Percentiles rank a stretch among this genome's conserved stretches.
These are phyloP conservation scores for Edaphochlamys debaryana DNA, from an alignment of 139 green algal genomes.

Conservation along the genomic window DNA sequence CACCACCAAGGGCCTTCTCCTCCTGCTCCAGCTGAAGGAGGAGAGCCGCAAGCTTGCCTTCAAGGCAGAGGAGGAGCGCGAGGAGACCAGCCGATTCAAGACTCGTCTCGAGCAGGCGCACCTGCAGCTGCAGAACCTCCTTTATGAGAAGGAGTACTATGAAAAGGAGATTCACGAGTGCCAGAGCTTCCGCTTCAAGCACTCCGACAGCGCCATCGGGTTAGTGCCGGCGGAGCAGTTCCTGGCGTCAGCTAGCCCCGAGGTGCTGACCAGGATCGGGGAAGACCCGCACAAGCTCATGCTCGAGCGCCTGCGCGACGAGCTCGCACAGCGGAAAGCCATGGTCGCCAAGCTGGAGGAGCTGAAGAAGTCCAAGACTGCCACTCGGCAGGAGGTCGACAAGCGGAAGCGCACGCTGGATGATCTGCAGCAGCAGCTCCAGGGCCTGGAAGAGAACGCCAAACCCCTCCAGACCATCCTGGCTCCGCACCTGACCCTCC, in stretches of 20 bases:
- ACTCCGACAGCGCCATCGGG: slow-evolving; percentile 64
- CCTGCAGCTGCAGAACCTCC: slow-evolving; percentile 76
- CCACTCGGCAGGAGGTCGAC: slow-evolving; percentile 46
- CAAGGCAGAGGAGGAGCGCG: slow-evolving; percentile 58
- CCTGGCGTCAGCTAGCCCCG: slow-evolving; percentile 17
- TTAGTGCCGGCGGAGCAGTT: slow-evolving; percentile 67
- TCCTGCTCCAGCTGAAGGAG: slow-evolving; percentile 58
- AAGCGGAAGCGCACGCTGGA: slow-evolving; percentile 54
- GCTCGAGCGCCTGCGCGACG: slow-evolving; percentile 61
- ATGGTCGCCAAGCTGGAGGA: slow-evolving; percentile 53
- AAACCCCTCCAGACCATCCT: slow-evolving; percentile 55
- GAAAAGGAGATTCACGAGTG: slow-evolving; percentile 78
- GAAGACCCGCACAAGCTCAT: slow-evolving; percentile 50
- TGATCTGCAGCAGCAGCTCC: slow-evolving; percentile 60
- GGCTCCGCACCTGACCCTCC: slow-evolving; percentile 10
- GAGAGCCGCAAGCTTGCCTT: slow-evolving; percentile 52
- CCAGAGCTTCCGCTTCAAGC: slow-evolving; percentile 66
- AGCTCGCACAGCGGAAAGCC: slow-evolving; percentile 61
- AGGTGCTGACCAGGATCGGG: neutral
- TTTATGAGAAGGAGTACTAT: slow-evolving; percentile 81
- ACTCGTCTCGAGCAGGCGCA: slow-evolving; percentile 60
- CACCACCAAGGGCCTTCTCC: slow-evolving; percentile 26
- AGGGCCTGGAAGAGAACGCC: slow-evolving; percentile 50
- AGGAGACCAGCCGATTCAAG: slow-evolving; percentile 68
- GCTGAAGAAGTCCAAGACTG: slow-evolving; percentile 35